Conservation (phyloP, 2,329 filamentous ascomycete species). For the Trichoderma sp. region DNA sequence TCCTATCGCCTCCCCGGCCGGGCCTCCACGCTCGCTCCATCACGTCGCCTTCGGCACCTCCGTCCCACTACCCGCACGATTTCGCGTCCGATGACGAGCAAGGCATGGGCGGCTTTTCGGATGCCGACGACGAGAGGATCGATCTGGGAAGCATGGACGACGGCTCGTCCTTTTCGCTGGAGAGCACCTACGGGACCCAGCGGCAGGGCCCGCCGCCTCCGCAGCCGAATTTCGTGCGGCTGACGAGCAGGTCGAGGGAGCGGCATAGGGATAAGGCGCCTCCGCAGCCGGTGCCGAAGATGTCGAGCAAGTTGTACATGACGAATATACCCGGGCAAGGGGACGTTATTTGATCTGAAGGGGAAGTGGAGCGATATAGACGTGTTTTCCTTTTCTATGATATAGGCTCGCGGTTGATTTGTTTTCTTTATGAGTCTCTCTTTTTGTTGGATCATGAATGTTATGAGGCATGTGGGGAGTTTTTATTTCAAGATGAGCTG, state of each 20-base stretch:
- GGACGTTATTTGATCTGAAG: slow-evolving; percentile 38
- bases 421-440: neutral
- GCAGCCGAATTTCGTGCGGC: slow-evolving; percentile 45
- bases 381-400: neutral
- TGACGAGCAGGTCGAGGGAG: slow-evolving; percentile 41
- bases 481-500: slow-evolving; percentile 3
- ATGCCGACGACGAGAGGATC: slow-evolving; percentile 66
- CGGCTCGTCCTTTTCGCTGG: slow-evolving; percentile 58
- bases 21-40: slow-evolving; percentile 78
- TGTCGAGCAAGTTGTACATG: slow-evolving; percentile 42
- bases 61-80: slow-evolving; percentile 56
- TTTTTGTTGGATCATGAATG: neutral
- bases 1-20: slow-evolving; percentile 56
- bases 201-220: slow-evolving; percentile 39
- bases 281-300: slow-evolving; percentile 47
- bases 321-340: slow-evolving; percentile 42
- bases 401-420: neutral
- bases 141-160: slow-evolving; percentile 44
- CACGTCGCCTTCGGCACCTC: slow-evolving; percentile 72
- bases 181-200: slow-evolving; percentile 58
- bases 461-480: slow-evolving; percentile 11
- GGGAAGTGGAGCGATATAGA: slow-evolving; percentile 9
- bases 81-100: slow-evolving; percentile 77
- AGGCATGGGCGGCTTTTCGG: slow-evolving; percentile 74
- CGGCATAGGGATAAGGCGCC: slow-evolving; percentile 41